phyloP scores from a whole-genome alignment of 2,329 filamentous ascomycete species.

The Annulohypoxylon truncatum region DNA sequence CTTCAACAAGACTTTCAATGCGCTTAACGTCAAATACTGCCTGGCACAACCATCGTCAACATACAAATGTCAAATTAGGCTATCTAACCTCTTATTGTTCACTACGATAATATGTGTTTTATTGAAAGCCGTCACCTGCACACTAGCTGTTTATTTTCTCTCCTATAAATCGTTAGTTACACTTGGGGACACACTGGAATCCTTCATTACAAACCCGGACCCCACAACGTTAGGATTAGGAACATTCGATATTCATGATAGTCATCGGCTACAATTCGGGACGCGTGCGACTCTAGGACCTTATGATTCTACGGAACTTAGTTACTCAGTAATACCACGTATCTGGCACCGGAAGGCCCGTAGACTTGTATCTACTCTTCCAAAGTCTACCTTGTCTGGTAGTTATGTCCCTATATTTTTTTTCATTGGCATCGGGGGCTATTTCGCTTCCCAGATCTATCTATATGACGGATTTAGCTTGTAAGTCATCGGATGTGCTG shows the following conservation, averaged over 20 bases:
- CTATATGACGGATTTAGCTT: neutral
- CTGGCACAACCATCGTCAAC: neutral
- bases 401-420: neutral
- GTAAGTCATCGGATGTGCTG: neutral
- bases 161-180: constrained; percentile 19
- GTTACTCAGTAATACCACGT: neutral
- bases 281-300: neutral
- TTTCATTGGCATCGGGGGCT: neutral
- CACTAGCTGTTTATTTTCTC: constrained; percentile 3
- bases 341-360: neutral
- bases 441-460: neutral
- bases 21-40: constrained; percentile 12
- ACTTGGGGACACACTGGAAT: constrained; percentile 32
- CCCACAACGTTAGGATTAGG: constrained; percentile 16
- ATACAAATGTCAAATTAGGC: constrained; percentile 6
- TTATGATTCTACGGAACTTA: neutral
- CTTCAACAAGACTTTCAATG: neutral
- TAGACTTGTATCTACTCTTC: constrained; percentile 7
- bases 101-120: constrained; percentile 6
- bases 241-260: constrained; percentile 21
- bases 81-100: constrained; percentile 17
- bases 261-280: constrained; percentile 17
- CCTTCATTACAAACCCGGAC: constrained; percentile 33
- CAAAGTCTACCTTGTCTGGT: neutral
- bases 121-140: neutral